phyloP scores from a whole-genome alignment of 768 basidiomycete genomes.

The Agrocybe chaxingu region DNA sequence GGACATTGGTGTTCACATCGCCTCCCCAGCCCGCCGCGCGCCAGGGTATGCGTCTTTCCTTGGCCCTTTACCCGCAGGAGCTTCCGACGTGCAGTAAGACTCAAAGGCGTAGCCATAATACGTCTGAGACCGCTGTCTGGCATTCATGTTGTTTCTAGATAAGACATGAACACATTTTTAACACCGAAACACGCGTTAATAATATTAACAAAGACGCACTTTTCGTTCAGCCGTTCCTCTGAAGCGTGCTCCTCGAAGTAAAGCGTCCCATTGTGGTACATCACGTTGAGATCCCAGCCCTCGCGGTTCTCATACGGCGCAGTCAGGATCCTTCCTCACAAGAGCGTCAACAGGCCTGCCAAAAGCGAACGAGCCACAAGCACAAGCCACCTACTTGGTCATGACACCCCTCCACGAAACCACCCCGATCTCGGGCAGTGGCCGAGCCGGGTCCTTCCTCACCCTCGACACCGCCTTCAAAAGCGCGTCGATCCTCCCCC shows the following conservation, averaged over 20 bases:
- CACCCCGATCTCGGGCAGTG: constrained; percentile 46
- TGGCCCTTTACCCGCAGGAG: constrained; percentile 25
- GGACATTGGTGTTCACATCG: constrained; percentile 83
- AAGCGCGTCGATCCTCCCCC: constrained; percentile 65
- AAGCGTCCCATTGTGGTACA: constrained; percentile 65
- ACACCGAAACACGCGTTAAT: neutral
- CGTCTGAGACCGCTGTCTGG: constrained; percentile 57
- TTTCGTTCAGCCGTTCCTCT: constrained; percentile 56
- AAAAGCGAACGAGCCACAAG: constrained; percentile 4
- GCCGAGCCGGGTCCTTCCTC: constrained; percentile 28
- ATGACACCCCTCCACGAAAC: constrained; percentile 80
- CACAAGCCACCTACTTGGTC: constrained; percentile 57
- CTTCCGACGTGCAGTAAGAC: constrained; percentile 72
- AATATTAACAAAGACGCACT: constrained; percentile 46
- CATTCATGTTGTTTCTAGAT: constrained; percentile 61
- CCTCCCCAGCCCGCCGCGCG: constrained; percentile 64
- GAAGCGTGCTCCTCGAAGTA: constrained; percentile 74
- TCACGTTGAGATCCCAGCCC: constrained; percentile 79
- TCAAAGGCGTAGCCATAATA: constrained; percentile 92
- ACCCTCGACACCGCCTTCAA: constrained; percentile 53
- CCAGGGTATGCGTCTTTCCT: constrained; percentile 17
- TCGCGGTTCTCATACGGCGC: constrained; percentile 83
- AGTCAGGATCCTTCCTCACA: constrained; percentile 66
- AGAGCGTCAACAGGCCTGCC: constrained; percentile 1
- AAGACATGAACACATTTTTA: constrained; percentile 1